Conservation (phyloP, 768 basidiomycete species). For the Leccinum uliginosum region DNA sequence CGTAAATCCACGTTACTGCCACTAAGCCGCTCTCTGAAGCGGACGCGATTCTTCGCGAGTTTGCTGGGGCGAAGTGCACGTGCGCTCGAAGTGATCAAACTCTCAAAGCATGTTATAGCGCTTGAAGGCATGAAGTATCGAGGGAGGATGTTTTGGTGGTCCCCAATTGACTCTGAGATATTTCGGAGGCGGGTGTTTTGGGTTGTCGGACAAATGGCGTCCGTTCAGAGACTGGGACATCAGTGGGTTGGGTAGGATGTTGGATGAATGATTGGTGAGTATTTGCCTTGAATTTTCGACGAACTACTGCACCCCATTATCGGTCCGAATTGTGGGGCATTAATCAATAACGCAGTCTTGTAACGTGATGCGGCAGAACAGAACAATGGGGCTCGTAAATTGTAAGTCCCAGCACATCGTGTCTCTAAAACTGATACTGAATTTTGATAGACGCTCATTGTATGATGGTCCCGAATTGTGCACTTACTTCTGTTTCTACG, state of each 20-base stretch:
- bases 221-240: slow-evolving; percentile 10
- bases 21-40: slow-evolving; percentile 7
- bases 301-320: no score
- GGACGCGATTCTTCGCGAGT: slow-evolving; percentile 33
- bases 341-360: no score
- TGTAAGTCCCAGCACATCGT: no score
- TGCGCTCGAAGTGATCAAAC: slow-evolving; percentile 38
- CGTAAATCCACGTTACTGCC: slow-evolving; percentile 26
- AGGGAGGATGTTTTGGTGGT: slow-evolving; percentile 16
- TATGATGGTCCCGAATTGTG: no score
- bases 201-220: slow-evolving; percentile 13
- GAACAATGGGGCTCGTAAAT: no score
- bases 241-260: no score
- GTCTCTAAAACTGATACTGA: no score
- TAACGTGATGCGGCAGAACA: no score
- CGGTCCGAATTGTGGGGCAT: no score
- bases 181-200: slow-evolving; percentile 25
- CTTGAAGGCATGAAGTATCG: slow-evolving; percentile 20
- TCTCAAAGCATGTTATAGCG: slow-evolving; percentile 35
- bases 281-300: no score
- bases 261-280: not conserved
- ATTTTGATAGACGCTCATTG: no score
- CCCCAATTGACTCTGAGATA: slow-evolving; percentile 24
- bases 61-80: slow-evolving; percentile 34
- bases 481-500: no score